These are phyloP conservation scores for Westerdykella sp. DNA, from an alignment of 2,329 filamentous ascomycete genomes.

Conservation along the genomic window DNA sequence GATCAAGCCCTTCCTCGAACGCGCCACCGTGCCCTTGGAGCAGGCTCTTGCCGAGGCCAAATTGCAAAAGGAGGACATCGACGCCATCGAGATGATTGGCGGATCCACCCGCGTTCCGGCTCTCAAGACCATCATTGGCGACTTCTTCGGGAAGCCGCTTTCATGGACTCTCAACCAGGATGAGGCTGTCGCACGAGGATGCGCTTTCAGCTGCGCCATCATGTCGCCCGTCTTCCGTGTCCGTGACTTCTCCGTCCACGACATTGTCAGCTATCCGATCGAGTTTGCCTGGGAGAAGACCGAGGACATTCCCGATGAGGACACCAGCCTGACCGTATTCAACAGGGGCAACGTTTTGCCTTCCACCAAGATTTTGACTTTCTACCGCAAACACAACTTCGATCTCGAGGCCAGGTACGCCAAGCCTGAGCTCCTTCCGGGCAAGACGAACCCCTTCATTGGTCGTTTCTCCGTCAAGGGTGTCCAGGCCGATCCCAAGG, in stretches of 20 bases:
- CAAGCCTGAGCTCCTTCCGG: constrained; percentile 77
- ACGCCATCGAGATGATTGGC: constrained; percentile 87
- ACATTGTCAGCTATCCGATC: constrained; percentile 96
- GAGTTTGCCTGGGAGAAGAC: constrained; percentile 99
- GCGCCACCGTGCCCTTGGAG: constrained; percentile 70
- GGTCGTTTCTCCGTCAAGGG: constrained; percentile 97
- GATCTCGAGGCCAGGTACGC: constrained; percentile 93
- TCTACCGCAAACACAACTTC: constrained; percentile 97
- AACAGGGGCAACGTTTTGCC: constrained; percentile 95
- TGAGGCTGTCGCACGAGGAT: constrained; percentile 91
- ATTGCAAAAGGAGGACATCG: constrained; percentile 85
- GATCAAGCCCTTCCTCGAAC: constrained; percentile 73
- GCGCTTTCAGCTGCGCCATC: constrained; percentile 95
- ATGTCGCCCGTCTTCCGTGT: constrained; percentile 97
- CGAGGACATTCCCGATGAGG: constrained; percentile 94
- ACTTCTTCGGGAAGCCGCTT: constrained; percentile 86
- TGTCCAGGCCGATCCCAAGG: constrained; percentile 85
- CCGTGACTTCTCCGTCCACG: constrained; percentile 94
- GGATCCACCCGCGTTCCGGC: constrained; percentile 89
- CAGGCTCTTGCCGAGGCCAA: constrained; percentile 92
- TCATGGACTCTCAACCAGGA: constrained; percentile 98
- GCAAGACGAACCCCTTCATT: constrained; percentile 90
- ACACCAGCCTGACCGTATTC: constrained; percentile 94
- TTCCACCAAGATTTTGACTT: constrained; percentile 97
- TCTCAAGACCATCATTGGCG: constrained; percentile 81